These are phyloP conservation scores for Saccharomycodes ludwigii DNA, from an alignment of 805 yeast genomes.

Conservation along the genomic window DNA sequence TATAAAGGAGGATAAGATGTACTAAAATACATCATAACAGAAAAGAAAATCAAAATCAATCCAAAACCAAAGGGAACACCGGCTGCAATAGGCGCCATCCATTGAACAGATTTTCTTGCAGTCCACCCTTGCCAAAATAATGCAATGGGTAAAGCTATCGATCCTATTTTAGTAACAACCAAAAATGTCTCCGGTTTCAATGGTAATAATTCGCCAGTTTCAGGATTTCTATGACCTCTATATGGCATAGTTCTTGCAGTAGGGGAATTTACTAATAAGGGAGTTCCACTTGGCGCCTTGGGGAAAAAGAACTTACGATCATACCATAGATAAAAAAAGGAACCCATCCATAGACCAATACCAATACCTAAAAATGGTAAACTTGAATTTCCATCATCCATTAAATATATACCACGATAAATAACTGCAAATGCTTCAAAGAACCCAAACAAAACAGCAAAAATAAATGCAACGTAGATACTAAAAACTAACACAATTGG, in stretches of 20 bases:
- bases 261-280: conserved; percentile 26
- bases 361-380: conserved; percentile 64
- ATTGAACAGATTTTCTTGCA: conserved; percentile 44
- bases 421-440: conserved; percentile 72
- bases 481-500: conserved; percentile 66
- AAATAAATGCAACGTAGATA: conserved; percentile 58
- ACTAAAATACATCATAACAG: conserved; percentile 56
- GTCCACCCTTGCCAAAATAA: conserved; percentile 82
- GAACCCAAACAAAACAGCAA: conserved; percentile 69
- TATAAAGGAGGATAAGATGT: conserved; percentile 61
- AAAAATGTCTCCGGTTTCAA: conserved; percentile 52
- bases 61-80: conserved; percentile 77
- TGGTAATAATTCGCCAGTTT: conserved; percentile 39
- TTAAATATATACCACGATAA: conserved; percentile 49
- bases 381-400: conserved; percentile 53
- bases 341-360: conserved; percentile 49
- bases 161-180: conserved; percentile 52
- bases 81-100: conserved; percentile 66
- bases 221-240: conserved; percentile 34
- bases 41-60: conserved; percentile 56
- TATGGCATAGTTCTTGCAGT: conserved; percentile 16
- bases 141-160: conserved; percentile 51
- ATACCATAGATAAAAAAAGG: conserved; percentile 33
- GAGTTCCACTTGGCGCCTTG: conserved; percentile 49
- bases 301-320: conserved; percentile 41